Percentiles rank a stretch among this genome's conserved stretches.
Evolutionary conservation across 352 stramenopile genomes (phyloP).

Genomic region (Thraustochytrium striatum): DNA sequence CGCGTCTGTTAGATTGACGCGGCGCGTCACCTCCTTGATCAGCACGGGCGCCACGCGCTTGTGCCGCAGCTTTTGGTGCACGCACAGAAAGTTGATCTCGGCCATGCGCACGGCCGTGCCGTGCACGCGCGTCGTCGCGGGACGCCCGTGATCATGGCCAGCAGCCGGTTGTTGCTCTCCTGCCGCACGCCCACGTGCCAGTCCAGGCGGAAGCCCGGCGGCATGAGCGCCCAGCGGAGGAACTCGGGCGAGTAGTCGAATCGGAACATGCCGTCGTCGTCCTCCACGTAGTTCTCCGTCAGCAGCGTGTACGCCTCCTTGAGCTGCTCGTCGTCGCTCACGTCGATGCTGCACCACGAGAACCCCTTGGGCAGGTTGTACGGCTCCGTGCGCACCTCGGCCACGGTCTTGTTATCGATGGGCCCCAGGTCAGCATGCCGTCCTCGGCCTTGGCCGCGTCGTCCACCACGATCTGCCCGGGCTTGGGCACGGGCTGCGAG

Average conservation of each 20-base stretch:
- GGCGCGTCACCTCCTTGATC: constrained; percentile 99
- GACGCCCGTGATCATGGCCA: constrained; percentile 95
- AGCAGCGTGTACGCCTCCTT: constrained; percentile 93
- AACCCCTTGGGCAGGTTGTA: constrained; percentile 94
- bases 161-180: constrained; percentile 80
- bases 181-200: constrained; percentile 93
- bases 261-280: constrained; percentile 95
- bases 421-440: constrained; percentile 66
- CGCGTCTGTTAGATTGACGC: constrained; percentile 86
- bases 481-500: constrained; percentile 73
- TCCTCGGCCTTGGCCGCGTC: neutral
- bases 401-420: constrained; percentile 85
- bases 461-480: neutral
- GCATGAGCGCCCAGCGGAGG: constrained; percentile 82
- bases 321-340: constrained; percentile 59
- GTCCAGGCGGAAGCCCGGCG: constrained; percentile 81
- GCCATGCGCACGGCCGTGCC: constrained; percentile 57
- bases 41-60: constrained; percentile 94
- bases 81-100: constrained; percentile 99
- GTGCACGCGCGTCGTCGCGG: constrained; percentile 62
- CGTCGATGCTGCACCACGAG: constrained; percentile 69
- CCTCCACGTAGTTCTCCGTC: constrained; percentile 97
- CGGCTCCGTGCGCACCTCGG: constrained; percentile 81
- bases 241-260: constrained; percentile 81
- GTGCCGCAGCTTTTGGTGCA: constrained; percentile 95